phyloP scores from a whole-genome alignment of 75 land plant genomes.

The Picea sitchensis region DNA sequence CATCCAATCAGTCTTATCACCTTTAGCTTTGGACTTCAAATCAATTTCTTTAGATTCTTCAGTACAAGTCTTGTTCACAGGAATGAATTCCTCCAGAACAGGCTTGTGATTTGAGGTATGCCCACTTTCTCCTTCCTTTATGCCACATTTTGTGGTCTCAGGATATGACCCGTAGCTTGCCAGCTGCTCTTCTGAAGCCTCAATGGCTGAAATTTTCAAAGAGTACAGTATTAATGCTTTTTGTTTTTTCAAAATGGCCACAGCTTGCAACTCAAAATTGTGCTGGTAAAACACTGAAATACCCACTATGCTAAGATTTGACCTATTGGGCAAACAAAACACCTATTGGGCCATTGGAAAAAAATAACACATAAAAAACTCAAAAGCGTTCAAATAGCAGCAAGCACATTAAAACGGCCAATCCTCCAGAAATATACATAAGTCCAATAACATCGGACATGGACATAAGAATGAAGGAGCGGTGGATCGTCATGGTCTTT shows the following conservation, averaged over 20 bases:
- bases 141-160: not conserved
- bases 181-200: conserved; percentile 40
- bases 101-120: not conserved
- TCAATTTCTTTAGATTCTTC: conserved; percentile 14
- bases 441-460: not conserved
- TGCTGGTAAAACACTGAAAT: not conserved
- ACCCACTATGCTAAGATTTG: too few relatives aligned
- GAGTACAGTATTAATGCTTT: not conserved
- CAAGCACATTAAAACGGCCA: too few relatives aligned
- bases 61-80: conserved; percentile 21
- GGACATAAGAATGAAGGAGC: not conserved
- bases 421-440: too few relatives aligned
- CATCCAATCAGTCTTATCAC: conserved; percentile 56
- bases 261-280: not conserved
- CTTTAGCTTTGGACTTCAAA: conserved; percentile 9
- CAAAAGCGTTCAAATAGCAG: too few relatives aligned
- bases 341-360: too few relatives aligned
- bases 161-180: not conserved
- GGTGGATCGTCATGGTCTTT: not conserved
- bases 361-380: too few relatives aligned
- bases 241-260: not conserved
- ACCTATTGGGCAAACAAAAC: too few relatives aligned
- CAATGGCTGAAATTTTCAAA: conserved; percentile 50
- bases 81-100: conserved; percentile 37
- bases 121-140: conserved; percentile 14